Conservation (phyloP, 805 yeast species). For the Cyberlindnera xylosilytica region DNA sequence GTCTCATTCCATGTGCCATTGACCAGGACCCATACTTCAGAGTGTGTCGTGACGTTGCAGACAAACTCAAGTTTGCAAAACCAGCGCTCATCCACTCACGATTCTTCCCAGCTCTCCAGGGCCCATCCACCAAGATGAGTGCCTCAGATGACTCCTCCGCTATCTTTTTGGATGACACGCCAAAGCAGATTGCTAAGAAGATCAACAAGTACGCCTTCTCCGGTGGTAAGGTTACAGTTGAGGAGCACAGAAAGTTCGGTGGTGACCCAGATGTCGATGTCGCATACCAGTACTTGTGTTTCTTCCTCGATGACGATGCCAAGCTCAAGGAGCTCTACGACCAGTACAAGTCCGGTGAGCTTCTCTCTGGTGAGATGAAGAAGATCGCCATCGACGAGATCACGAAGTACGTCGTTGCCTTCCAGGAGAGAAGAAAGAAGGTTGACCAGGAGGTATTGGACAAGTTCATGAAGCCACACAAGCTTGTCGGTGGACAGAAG, state of each 20-base stretch:
- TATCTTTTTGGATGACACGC: slow-evolving; percentile 92
- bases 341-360: slow-evolving; percentile 72
- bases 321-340: slow-evolving; percentile 59
- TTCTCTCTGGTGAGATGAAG: slow-evolving; percentile 92
- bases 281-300: slow-evolving; percentile 87
- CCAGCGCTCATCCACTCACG: slow-evolving; percentile 91
- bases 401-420: slow-evolving; percentile 72
- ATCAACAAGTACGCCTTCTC: slow-evolving; percentile 95
- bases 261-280: slow-evolving; percentile 96
- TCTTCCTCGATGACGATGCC: slow-evolving; percentile 87
- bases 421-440: slow-evolving; percentile 73
- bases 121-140: slow-evolving; percentile 94
- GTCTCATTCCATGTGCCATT: slow-evolving; percentile 97
- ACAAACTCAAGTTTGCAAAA: slow-evolving; percentile 82
- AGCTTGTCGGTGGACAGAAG: slow-evolving; percentile 68
- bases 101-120: slow-evolving; percentile 98
- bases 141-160: slow-evolving; percentile 90
- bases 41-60: slow-evolving; percentile 96
- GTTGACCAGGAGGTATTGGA: slow-evolving; percentile 62
- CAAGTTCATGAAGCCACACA: slow-evolving; percentile 81
- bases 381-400: slow-evolving; percentile 76
- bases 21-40: slow-evolving; percentile 99
- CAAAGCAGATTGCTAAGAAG: slow-evolving; percentile 88
- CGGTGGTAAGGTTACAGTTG: slow-evolving; percentile 85
- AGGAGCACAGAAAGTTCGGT: slow-evolving; percentile 86